These are phyloP conservation scores for Phaeosphaeria sp. DNA, from an alignment of 2,329 filamentous ascomycete species.

Conservation along the genomic window DNA sequence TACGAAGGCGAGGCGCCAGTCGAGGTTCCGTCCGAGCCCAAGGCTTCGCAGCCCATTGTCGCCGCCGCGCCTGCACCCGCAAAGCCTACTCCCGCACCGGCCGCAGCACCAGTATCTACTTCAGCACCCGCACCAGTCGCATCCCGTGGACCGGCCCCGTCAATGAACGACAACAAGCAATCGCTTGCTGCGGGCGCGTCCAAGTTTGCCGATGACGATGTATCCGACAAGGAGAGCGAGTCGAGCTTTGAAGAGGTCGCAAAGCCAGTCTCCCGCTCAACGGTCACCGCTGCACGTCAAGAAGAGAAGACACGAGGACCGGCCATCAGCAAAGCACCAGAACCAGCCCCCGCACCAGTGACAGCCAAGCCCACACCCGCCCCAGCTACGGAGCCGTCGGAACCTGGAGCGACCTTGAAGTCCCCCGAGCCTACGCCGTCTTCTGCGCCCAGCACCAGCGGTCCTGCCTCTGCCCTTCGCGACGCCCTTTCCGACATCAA, in stretches of 20 bases:
- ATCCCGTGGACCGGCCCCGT: conserved; percentile 65
- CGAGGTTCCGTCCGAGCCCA: conserved; percentile 76
- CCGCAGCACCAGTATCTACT: conserved; percentile 49
- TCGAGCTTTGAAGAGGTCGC: conserved; percentile 88
- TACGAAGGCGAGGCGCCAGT: conserved; percentile 84
- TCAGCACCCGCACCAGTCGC: conserved; percentile 58
- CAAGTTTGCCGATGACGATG: conserved; percentile 82
- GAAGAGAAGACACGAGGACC: conserved; percentile 50
- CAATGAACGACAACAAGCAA: conserved; percentile 82
- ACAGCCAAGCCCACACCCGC: conserved; percentile 53
- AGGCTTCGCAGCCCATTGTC: conserved; percentile 56
- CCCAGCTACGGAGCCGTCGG: conserved; percentile 39
- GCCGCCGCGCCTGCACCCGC: conserved; percentile 62
- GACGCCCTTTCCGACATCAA: conserved; percentile 79
- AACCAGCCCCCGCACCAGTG: conserved; percentile 55
- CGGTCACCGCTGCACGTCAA: conserved; percentile 42
- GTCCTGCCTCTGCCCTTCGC: conserved; percentile 63
- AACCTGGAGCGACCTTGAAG: conserved; percentile 46
- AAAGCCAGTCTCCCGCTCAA: conserved; percentile 72
- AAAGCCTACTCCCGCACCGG: conserved; percentile 55
- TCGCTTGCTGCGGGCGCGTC: conserved; percentile 85
- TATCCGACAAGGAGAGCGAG: conserved; percentile 66
- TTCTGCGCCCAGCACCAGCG: conserved; percentile 48
- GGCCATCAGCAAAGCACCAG: conserved; percentile 43
- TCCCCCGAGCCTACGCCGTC: conserved; percentile 47